phyloP scores from a whole-genome alignment of 768 basidiomycete genomes.

The Mycena polygramma region DNA sequence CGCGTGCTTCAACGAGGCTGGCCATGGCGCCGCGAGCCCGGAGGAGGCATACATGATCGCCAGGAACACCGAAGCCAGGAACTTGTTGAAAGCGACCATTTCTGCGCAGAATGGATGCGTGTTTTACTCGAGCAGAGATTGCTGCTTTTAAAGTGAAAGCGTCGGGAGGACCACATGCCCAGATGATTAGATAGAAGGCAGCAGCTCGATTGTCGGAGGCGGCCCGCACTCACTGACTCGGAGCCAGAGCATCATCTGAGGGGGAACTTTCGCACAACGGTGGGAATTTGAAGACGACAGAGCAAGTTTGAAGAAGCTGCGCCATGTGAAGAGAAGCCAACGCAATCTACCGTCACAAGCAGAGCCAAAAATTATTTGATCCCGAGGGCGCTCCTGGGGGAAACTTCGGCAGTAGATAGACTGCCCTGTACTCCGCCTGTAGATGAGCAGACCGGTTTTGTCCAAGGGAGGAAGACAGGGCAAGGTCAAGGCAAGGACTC shows the following conservation, averaged over 20 bases:
- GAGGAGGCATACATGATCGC: constrained; percentile 40
- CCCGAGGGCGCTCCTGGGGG: neutral
- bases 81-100: constrained; percentile 44
- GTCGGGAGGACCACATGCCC: neutral
- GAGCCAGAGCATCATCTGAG: neutral
- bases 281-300: neutral
- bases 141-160: neutral
- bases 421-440: neutral
- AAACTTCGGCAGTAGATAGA: neutral
- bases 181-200: constrained; percentile 17
- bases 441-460: neutral
- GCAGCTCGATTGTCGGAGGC: neutral
- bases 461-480: neutral
- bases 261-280: constrained; percentile 1
- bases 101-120: constrained; percentile 9
- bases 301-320: neutral
- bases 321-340: neutral
- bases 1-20: constrained; percentile 35
- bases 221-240: neutral
- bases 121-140: neutral
- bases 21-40: constrained; percentile 24
- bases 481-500: neutral
- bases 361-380: neutral
- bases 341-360: neutral
- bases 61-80: constrained; percentile 44